Base-by-base conservation (phyloP, 495 filamentous ascomycete species). In the Talaromyces thailandensis region DNA sequence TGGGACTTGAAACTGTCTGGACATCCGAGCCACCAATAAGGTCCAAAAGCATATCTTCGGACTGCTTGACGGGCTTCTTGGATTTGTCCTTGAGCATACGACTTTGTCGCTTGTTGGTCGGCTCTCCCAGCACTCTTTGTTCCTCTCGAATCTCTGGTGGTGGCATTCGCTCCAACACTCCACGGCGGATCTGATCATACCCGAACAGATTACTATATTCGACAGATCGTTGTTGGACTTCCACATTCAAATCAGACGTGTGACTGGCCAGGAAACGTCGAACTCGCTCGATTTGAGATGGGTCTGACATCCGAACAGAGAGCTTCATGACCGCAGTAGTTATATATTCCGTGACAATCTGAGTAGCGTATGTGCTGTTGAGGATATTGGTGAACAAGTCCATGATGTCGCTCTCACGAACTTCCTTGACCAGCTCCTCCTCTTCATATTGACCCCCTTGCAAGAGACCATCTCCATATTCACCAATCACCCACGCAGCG, bases 401-500 rank as follows among this genome's bases (percentile, higher is more conserved):
- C 52, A 98, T 83, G 45, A 97, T 81, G 68, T 98, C 94, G 65
- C 84, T 88, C 73, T 98, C 90, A 67, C 88, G 88, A 62, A 98
- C 89, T 70, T 93, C 89, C 69, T 89, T 83, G 9, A 96, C 92
- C 3, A 96, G 76, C 68, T 97, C 94, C 68, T 95, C 94, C 69
- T 97, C 93, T 72, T 98, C 93, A 64, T 96, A 97, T 68, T 92
- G 87, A 18, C 95, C 93, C 28, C 93, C 93, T 60, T 83, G 82
- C 16, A 98, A 81, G 14, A 98, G 79, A 4, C 89, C 84, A 71
- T 98, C 94, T 35, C 92, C 92, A 71, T 92, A 98, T 79, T 98
- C 94, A 66, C 94, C 94, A 74, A 98, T 97, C 12, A 92, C 92
- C 94, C 94, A 98, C n/a, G 94, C 87, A 31, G 90, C 95, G 24